Evolutionary conservation across 2,329 filamentous ascomycete species (phyloP).

Genomic region (Lachnellula hyalina): DNA sequence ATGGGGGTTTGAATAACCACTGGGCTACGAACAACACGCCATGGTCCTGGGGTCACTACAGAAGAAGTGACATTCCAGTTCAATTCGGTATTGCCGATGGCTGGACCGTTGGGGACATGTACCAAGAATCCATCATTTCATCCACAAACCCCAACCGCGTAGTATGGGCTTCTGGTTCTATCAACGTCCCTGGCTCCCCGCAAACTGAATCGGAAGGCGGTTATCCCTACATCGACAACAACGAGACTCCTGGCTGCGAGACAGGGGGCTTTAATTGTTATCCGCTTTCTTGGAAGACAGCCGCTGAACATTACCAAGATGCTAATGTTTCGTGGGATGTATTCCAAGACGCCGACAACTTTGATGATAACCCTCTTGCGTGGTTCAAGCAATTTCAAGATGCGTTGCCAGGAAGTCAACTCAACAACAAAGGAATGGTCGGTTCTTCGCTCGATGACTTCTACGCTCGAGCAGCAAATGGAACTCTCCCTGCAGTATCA

Average conservation of each 20-base stretch:
- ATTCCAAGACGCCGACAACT: slow-evolving; percentile 42
- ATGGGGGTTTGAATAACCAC: slow-evolving; percentile 45
- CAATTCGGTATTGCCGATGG: slow-evolving; percentile 50
- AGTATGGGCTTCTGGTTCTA: slow-evolving; percentile 39
- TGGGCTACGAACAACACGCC: slow-evolving; percentile 51
- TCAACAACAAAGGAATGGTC: slow-evolving; percentile 36
- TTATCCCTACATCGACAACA: slow-evolving; percentile 39
- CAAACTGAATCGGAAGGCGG: slow-evolving; percentile 37
- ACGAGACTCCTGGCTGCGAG: slow-evolving; percentile 42
- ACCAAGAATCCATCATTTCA: slow-evolving; percentile 44
- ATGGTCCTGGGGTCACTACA: slow-evolving; percentile 47
- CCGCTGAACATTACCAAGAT: slow-evolving; percentile 39
- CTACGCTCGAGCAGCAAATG: slow-evolving; percentile 44
- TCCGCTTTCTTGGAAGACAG: slow-evolving; percentile 43
- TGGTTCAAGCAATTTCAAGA: slow-evolving; percentile 44
- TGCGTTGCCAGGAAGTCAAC: slow-evolving; percentile 32
- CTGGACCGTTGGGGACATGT: slow-evolving; percentile 42
- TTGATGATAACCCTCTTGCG: slow-evolving; percentile 42
- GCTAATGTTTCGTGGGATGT: slow-evolving; percentile 42
- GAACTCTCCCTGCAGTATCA: slow-evolving; percentile 46
- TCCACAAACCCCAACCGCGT: slow-evolving; percentile 42
- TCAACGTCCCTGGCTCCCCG: slow-evolving; percentile 40
- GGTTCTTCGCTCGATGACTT: slow-evolving; percentile 38
- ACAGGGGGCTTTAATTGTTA: slow-evolving; percentile 38
- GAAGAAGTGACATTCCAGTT: slow-evolving; percentile 46